phyloP scores from a whole-genome alignment of 228 moss, liverwort and hornwort genomes.

The Sphagnum magellanicum region DNA sequence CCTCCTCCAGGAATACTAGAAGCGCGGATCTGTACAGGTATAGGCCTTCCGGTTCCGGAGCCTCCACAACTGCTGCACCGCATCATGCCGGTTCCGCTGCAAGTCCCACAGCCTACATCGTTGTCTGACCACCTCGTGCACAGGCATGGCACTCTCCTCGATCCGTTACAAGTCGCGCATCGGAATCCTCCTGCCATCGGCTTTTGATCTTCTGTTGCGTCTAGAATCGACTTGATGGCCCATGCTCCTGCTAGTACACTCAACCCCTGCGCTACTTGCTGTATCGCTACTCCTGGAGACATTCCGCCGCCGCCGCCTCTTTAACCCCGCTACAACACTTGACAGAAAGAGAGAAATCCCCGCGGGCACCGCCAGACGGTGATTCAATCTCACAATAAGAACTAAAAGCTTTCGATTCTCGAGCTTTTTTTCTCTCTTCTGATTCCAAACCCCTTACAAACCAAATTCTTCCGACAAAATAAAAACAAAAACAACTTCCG shows the following conservation, averaged over 20 bases:
- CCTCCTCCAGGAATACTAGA: constrained; percentile 25
- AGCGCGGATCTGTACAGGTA: constrained; percentile 39
- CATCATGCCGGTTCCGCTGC: constrained; percentile 41
- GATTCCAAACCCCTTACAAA: too few relatives aligned
- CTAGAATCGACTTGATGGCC: constrained; percentile 39
- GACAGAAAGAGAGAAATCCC: too few relatives aligned
- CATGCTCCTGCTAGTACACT: constrained; percentile 36
- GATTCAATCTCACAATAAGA: too few relatives aligned
- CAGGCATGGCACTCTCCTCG: constrained; percentile 31
- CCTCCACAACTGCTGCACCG: constrained; percentile 40
- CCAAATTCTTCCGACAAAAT: too few relatives aligned
- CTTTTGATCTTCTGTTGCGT: constrained; percentile 29
- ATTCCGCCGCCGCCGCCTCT: constrained; percentile 4
- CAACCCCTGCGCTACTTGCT: constrained; percentile 36
- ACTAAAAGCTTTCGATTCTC: too few relatives aligned
- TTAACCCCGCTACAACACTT: too few relatives aligned
- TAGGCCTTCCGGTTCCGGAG: constrained; percentile 35
- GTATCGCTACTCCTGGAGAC: constrained; percentile 32
- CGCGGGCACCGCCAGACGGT: too few relatives aligned
- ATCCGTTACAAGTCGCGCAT: constrained; percentile 35
- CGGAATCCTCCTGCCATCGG: constrained; percentile 27
- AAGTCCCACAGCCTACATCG: constrained; percentile 40
- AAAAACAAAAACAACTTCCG: too few relatives aligned
- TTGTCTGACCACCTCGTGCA: constrained; percentile 46
- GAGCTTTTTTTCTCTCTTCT: too few relatives aligned